These are phyloP conservation scores for Pulveroboletus sp. DNA, from an alignment of 768 basidiomycete species.

Conservation along the genomic window DNA sequence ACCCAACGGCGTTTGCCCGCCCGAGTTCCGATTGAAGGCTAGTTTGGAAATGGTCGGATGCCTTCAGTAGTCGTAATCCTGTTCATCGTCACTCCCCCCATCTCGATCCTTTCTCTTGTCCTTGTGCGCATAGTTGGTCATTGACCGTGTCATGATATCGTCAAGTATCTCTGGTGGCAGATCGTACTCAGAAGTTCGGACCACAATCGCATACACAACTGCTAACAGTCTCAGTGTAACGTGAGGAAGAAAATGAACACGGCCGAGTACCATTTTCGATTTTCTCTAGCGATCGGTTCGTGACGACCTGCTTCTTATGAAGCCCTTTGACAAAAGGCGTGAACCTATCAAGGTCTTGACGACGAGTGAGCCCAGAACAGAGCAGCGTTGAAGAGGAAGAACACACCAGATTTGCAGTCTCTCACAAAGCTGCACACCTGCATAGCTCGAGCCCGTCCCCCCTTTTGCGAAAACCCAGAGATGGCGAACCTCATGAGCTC, in stretches of 20 bases:
- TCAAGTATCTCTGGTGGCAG: slow-evolving; percentile 63
- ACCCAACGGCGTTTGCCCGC: too few species aligned
- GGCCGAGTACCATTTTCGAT: slow-evolving; percentile 75
- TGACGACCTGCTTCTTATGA: slow-evolving; percentile 83
- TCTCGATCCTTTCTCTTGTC: slow-evolving; percentile 19
- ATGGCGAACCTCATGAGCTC: slow-evolving; percentile 97
- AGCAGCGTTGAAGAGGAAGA: background rate
- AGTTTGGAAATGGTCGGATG: background rate
- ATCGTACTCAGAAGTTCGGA: slow-evolving; percentile 72
- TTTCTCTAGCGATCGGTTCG: slow-evolving; percentile 83
- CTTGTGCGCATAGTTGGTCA: slow-evolving; percentile 31
- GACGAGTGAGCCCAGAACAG: background rate
- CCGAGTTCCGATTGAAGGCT: too few species aligned
- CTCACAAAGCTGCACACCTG: slow-evolving; percentile 70
- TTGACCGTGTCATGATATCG: slow-evolving; percentile 55
- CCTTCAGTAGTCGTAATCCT: slow-evolving; percentile 21
- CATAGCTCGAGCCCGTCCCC: slow-evolving; percentile 57
- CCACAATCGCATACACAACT: slow-evolving; percentile 71
- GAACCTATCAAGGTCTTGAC: slow-evolving; percentile 71
- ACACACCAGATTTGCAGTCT: slow-evolving; percentile 63
- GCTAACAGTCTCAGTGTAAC: slow-evolving; percentile 5
- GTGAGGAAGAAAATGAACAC: background rate
- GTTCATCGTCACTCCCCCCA: slow-evolving; percentile 24
- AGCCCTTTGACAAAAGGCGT: slow-evolving; percentile 68
- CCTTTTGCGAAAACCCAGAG: slow-evolving; percentile 65